These are phyloP conservation scores for Ophiostoma quercus DNA, from an alignment of 2,329 filamentous ascomycete species.

Conservation along the genomic window DNA sequence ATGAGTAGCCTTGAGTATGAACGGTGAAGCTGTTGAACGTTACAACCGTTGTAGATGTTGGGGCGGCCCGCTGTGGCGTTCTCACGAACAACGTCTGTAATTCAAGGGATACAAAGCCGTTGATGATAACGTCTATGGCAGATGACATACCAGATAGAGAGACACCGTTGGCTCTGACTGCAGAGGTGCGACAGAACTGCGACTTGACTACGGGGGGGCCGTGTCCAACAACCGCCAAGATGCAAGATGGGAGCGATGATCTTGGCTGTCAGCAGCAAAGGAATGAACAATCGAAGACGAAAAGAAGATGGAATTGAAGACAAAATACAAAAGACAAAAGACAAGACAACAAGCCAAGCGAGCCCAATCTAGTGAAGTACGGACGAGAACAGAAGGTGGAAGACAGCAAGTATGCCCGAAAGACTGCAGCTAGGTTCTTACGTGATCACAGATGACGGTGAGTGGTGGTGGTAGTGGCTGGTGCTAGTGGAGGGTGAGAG, in stretches of 20 bases:
- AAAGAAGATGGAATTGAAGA: not conserved
- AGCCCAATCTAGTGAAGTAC: not conserved
- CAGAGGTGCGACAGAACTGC: not conserved
- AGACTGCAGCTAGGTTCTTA: constrained; percentile 2
- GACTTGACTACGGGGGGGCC: not conserved
- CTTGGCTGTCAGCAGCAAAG: not conserved
- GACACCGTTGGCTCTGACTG: not conserved
- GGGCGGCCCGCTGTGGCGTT: constrained; percentile 1
- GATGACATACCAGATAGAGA: not conserved
- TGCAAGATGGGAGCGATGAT: not conserved
- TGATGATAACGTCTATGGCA: not conserved
- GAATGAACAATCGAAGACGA: not conserved
- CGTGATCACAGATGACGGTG: not conserved
- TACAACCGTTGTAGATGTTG: constrained; percentile 6
- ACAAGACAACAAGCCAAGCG: not conserved
- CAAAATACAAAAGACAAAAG: not conserved
- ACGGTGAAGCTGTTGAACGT: not conserved
- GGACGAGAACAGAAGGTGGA: not conserved
- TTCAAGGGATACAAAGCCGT: not conserved
- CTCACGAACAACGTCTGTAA: not conserved
- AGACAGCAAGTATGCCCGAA: not conserved
- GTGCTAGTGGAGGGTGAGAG: not conserved
- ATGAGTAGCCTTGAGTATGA: no score
- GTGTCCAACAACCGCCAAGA: constrained; percentile 3
- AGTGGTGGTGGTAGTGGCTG: no score